Base-by-base conservation (phyloP, 257 asterid species). In the Solanum pimpinellifolium region DNA sequence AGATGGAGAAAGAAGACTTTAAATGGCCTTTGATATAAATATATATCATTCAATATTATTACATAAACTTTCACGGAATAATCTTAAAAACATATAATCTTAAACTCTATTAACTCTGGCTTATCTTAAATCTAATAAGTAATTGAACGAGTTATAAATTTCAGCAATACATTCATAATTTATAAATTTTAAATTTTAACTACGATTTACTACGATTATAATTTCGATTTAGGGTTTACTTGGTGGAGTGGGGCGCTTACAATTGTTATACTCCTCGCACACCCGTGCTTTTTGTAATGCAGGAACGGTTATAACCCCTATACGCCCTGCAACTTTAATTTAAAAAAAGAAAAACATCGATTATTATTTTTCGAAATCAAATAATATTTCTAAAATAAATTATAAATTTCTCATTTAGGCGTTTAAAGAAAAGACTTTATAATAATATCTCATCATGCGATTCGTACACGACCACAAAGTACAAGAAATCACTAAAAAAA, bases 221-320 rank as follows among this genome's bases (percentile, higher is more conserved):
- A 27, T 3, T 68, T 27, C 21, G 7, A 14, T 2, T 65, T 65
- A 65, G 18, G 27, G 35, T 59, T 0, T 1, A 4, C 1, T 6
- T 68, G 2, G 0, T 8, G 29, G 14, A 60, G 7, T 13, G 1
- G 1, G 1, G 3, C 1, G 0, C 23, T 13, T 0, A 68, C 39
- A 68, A 27, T 1, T 68, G 74, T 0, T 0, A 68, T 68, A 27
- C 20, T 13, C 37, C 5, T 68, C 6, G 39, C 39, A 68, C 14
- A 27, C 3, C 9, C 0, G 0, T 66, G 10, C 0, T 2, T 6
- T 66, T 25, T 25, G 73, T n/a, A 5, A 0, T n/a, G 33, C 3
- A n/a, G 4, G 3, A 65, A 0, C 2, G 33, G 8, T 0, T 65
- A n/a, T 0, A 62, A 5, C 1, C 39, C 39, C 39, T 37, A 0